These are phyloP conservation scores for Solanum arcanum DNA, from an alignment of 257 asterid genomes.

Conservation along the genomic window DNA sequence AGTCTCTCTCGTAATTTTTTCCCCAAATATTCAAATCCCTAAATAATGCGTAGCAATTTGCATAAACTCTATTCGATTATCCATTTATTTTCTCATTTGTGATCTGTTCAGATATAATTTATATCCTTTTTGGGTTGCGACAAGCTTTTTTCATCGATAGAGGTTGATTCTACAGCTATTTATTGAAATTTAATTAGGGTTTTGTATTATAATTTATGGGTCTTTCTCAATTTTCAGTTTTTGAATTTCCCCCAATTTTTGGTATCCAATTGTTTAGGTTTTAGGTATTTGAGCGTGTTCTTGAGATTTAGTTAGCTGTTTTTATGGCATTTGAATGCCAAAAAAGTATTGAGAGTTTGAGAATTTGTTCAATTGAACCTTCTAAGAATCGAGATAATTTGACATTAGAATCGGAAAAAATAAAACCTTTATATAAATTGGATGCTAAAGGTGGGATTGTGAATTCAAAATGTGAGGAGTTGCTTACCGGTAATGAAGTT, in stretches of 20 bases:
- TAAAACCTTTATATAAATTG: constrained; percentile 5
- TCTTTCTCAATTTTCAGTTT: neutral
- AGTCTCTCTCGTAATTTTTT: neutral
- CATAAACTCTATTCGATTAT: neutral
- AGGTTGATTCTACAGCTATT: neutral
- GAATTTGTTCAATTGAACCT: constrained; percentile 11
- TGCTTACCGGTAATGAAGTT: constrained; percentile 17
- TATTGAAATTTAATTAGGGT: neutral
- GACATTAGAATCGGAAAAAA: constrained; percentile 13
- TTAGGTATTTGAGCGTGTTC: neutral
- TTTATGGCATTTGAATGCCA: constrained; percentile 97
- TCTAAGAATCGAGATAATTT: neutral
- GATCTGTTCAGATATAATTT: neutral
- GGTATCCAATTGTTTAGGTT: neutral
- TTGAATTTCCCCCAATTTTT: neutral
- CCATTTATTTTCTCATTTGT: neutral
- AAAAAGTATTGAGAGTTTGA: constrained; percentile 25
- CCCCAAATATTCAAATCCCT: neutral
- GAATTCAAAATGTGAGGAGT: neutral
- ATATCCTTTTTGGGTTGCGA: neutral
- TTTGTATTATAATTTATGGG: neutral
- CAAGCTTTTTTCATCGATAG: neutral
- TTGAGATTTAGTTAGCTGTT: constrained; percentile 3
- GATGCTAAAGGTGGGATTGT: constrained; percentile 18
- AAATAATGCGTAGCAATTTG: neutral